Evolutionary conservation across 257 asterid species (phyloP).

Genomic region (Scutellaria barbata): DNA sequence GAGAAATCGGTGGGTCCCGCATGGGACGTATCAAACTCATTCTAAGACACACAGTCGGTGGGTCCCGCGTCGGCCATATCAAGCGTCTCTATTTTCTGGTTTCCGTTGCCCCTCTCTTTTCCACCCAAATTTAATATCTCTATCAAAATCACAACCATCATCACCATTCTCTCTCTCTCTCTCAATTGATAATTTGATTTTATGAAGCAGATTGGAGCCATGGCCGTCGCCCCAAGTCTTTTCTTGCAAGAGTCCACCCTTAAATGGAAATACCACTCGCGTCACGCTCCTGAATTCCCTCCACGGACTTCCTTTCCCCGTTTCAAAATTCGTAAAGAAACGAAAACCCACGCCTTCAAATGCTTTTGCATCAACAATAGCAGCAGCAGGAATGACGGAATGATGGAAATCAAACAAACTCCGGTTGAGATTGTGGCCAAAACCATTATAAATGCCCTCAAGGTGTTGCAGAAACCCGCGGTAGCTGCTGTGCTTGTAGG

Average conservation of each 20-base stretch:
- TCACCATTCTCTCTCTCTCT: neutral
- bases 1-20: too few relatives aligned
- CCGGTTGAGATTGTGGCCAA: slow-evolving; percentile 50
- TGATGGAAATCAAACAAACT: slow-evolving; percentile 33
- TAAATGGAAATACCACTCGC: slow-evolving; percentile 47
- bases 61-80: neutral
- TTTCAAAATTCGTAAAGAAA: slow-evolving; percentile 37
- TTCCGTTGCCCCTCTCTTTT: neutral
- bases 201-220: slow-evolving; percentile 27
- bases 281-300: slow-evolving; percentile 38
- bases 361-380: slow-evolving; percentile 39
- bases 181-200: neutral
- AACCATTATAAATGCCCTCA: slow-evolving; percentile 45
- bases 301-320: slow-evolving; percentile 32
- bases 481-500: slow-evolving; percentile 71
- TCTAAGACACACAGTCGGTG: too few relatives aligned
- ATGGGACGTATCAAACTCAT: too few relatives aligned
- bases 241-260: slow-evolving; percentile 52
- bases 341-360: slow-evolving; percentile 42
- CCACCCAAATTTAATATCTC: slow-evolving; percentile 25
- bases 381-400: neutral
- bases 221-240: slow-evolving; percentile 55
- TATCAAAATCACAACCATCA: slow-evolving; percentile 20
- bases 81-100: slow-evolving; percentile 27
- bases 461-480: slow-evolving; percentile 69